Evolutionary conservation across 2,329 filamentous ascomycete species (phyloP), one percentile per base, ranked within the genome.

Genomic region (Phaeophleospora eucalypticola): DNA sequence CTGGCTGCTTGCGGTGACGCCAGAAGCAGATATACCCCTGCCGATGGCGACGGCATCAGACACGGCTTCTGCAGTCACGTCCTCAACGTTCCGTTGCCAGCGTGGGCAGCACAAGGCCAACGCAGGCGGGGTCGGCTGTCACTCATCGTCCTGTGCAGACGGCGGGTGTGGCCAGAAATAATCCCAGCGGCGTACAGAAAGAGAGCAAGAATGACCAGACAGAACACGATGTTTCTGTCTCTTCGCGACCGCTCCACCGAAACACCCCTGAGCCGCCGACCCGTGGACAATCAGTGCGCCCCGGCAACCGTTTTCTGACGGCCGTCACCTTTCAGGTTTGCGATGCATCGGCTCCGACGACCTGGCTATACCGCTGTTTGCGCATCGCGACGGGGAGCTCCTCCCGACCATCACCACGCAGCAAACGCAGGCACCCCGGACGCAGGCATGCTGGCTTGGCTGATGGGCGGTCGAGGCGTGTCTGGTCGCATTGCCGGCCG

Each of bases 351-450:
- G 38, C 42, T 29, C 51, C 51, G 51, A 40, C 29, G 38, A 53
- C 51, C 45, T 48, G 51, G 51, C 51, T 53, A 36, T 21, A 36
- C 24, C 51, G 41, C 46, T 48, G 44, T 42, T 42, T 21, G 24
- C n/a, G 18, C 21, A 42, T 42, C 27, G 34, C 27, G 29, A 42
- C 17, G 37, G 37, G 34, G 37, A 39, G 9, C 37, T 39, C 18
- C 17, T 29, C 37, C 37, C 37, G 21, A 21, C 7, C 17, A 9
- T 12, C 37, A 24, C n/a, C 3, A 3, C 12, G 17, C 36, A 38
- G 36, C 12, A 29, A 29, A n/a, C n/a, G n/a, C n/a, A n/a, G n/a
- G n/a, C 24, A 29, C 24, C 24, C 24, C 24, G 24, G 24, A 29
- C 6, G 12, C 7, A 29, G 24, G n/a, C n/a, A n/a, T n/a, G n/a